These are phyloP conservation scores for Drechslerella dactyloides DNA, from an alignment of 2,329 filamentous ascomycete species.

Conservation along the genomic window DNA sequence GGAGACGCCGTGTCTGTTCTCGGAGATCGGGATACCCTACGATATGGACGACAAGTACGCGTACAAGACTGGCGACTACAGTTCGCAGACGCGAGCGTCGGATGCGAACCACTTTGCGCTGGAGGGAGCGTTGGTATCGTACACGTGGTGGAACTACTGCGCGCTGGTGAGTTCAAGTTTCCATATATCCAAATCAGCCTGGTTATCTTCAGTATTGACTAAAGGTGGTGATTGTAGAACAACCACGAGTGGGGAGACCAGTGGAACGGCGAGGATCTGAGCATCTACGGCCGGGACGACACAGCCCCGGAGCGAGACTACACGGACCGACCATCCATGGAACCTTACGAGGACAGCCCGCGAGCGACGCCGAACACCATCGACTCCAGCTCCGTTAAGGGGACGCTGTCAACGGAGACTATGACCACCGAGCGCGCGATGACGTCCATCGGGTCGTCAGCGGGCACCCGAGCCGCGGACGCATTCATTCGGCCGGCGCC, in stretches of 20 bases:
- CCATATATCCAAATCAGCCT: background rate
- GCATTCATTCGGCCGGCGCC: slow-evolving; percentile 89
- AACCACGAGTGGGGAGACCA: slow-evolving; percentile 87
- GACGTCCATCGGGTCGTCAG: slow-evolving; percentile 62
- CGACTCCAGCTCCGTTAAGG: slow-evolving; percentile 53
- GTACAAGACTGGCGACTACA: slow-evolving; percentile 94
- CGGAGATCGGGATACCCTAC: slow-evolving; percentile 96
- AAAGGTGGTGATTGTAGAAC: slow-evolving; percentile 64
- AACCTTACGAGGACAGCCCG: slow-evolving; percentile 41
- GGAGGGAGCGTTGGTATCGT: slow-evolving; percentile 83
- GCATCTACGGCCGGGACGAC: slow-evolving; percentile 86
- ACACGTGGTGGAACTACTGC: slow-evolving; percentile 87
- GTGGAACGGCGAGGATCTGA: slow-evolving; percentile 97
- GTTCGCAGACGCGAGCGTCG: slow-evolving; percentile 87
- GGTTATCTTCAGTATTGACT: slow-evolving; percentile 52
- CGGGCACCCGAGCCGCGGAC: slow-evolving; percentile 87
- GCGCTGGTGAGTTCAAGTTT: slow-evolving; percentile 64
- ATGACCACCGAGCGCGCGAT: slow-evolving; percentile 56
- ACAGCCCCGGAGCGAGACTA: slow-evolving; percentile 59
- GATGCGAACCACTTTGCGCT: slow-evolving; percentile 95
- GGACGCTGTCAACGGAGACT: slow-evolving; percentile 70
- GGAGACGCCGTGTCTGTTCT: slow-evolving; percentile 84
- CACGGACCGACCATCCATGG: slow-evolving; percentile 13
- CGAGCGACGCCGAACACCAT: slow-evolving; percentile 36
- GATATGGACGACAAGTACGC: slow-evolving; percentile 98